These are phyloP conservation scores for Filosporella fistucella DNA, from an alignment of 495 filamentous ascomycete genomes.

Conservation along the genomic window DNA sequence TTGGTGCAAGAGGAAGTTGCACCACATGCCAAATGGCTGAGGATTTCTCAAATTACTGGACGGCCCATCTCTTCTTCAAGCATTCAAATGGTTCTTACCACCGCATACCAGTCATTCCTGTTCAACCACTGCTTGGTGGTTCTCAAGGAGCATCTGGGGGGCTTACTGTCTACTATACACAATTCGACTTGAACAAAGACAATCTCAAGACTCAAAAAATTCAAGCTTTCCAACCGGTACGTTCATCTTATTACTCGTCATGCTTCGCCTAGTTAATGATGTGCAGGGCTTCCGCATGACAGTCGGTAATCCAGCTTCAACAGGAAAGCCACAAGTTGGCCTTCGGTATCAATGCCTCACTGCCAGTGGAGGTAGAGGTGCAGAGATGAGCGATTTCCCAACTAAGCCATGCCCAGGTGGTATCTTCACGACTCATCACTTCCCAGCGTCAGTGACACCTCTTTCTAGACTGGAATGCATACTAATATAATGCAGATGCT, in stretches of 20 bases:
- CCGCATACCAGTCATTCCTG: constrained; percentile 35
- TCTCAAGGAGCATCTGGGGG: constrained; percentile 42
- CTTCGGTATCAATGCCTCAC: constrained; percentile 45
- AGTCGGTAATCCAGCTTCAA: constrained; percentile 52
- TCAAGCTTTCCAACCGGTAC: constrained; percentile 37
- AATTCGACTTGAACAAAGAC: constrained; percentile 31
- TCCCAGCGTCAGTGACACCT: constrained; percentile 46
- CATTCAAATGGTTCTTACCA: constrained; percentile 43
- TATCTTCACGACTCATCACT: constrained; percentile 74
- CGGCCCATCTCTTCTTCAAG: constrained; percentile 43
- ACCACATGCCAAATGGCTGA: constrained; percentile 40
- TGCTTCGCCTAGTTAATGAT: constrained; percentile 25
- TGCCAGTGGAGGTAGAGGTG: constrained; percentile 27
- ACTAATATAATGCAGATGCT: constrained; percentile 47
- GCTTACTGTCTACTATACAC: constrained; percentile 45
- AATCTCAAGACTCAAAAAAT: constrained; percentile 31
- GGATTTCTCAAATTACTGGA: constrained; percentile 38
- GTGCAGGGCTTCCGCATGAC: constrained; percentile 69
- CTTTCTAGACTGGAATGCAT: constrained; percentile 28
- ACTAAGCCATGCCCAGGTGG: constrained; percentile 52
- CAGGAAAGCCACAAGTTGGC: constrained; percentile 31
- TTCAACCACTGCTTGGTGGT: constrained; percentile 29
- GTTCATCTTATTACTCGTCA: constrained; percentile 10
- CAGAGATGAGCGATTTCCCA: constrained; percentile 47
- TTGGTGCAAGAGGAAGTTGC: constrained; percentile 36